phyloP scores from a whole-genome alignment of 2,329 filamentous ascomycete genomes.

The Hymenotorrendiella dingleyae region DNA sequence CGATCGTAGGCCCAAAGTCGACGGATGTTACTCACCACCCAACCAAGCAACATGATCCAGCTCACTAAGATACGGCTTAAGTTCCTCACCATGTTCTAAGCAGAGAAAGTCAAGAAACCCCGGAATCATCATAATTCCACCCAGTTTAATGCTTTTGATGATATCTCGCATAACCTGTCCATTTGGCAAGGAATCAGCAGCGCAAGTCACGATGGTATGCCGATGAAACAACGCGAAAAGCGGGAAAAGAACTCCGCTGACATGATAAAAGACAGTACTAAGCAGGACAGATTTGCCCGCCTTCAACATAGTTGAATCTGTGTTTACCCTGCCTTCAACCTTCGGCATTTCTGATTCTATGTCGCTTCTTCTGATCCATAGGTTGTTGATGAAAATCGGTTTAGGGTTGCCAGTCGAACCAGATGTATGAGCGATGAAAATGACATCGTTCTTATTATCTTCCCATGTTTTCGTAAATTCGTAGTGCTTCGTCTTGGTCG shows the following conservation, averaged over 20 bases:
- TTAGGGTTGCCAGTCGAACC: conserved; percentile 39
- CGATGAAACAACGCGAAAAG: conserved; percentile 2
- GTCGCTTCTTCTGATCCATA: conserved; percentile 3
- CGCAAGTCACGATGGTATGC: conserved; percentile 8
- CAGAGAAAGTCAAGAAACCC: conserved; percentile 14
- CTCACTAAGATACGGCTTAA: conserved; percentile 5
- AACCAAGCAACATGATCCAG: conserved; percentile 19
- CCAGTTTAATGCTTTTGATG: conserved; percentile 18
- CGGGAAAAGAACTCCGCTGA: conserved; percentile 10
- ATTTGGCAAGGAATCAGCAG: conserved; percentile 5
- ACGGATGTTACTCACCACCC: conserved; percentile 14
- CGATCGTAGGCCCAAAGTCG: background rate
- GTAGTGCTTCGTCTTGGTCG: conserved; percentile 16
- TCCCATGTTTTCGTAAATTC: conserved; percentile 32
- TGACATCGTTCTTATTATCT: conserved; percentile 32
- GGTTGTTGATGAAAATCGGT: conserved; percentile 26
- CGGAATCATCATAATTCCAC: conserved; percentile 15
- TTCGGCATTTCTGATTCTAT: background rate
- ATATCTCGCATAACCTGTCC: conserved; percentile 16
- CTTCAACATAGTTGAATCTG: background rate
- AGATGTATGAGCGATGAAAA: conserved; percentile 39
- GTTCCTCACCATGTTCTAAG: conserved; percentile 10
- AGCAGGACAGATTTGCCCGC: conserved; percentile 1
- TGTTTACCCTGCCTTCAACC: background rate
- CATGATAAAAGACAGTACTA: conserved; percentile 16